These are phyloP conservation scores for Penicillium sp. DNA, from an alignment of 2,329 filamentous ascomycete species.

Conservation along the genomic window DNA sequence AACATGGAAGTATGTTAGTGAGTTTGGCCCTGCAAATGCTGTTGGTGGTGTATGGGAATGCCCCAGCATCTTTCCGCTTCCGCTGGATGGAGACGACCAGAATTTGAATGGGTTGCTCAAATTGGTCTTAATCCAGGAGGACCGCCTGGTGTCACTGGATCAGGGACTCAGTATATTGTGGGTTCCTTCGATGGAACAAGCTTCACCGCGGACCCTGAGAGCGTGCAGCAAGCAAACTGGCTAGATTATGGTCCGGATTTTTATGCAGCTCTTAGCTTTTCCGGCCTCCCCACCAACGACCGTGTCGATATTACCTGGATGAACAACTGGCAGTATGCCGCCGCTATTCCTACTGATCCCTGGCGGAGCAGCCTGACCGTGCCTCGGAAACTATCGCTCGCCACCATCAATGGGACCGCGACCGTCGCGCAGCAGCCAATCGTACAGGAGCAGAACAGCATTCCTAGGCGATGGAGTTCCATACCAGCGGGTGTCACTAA, in stretches of 20 bases:
- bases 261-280: conserved; percentile 30
- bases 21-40: conserved; percentile 32
- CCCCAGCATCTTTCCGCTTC: conserved; percentile 31
- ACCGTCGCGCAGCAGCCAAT: conserved; percentile 24
- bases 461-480: neutral
- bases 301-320: conserved; percentile 32
- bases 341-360: conserved; percentile 28
- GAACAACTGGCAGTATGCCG: conserved; percentile 37
- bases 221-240: conserved; percentile 31
- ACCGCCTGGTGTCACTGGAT: conserved; percentile 32
- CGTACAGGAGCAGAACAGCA: too few species aligned
- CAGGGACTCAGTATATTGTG: conserved; percentile 34
- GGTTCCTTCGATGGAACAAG: conserved; percentile 32
- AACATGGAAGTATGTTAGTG: conserved; percentile 29
- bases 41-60: conserved; percentile 37
- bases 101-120: conserved; percentile 31
- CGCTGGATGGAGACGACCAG: conserved; percentile 21
- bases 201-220: conserved; percentile 28
- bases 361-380: conserved; percentile 34
- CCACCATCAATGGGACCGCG: conserved; percentile 20
- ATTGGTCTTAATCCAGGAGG: conserved; percentile 35
- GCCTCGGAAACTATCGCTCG: conserved; percentile 29
- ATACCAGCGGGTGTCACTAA: neutral
- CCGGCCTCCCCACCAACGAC: conserved; percentile 25
- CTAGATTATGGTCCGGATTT: conserved; percentile 37